A percentile compares a stretch with the other conserved stretches of the same genome.
Evolutionary conservation across 768 basidiomycete species (phyloP).

Genomic region (Boletus bicolor): DNA sequence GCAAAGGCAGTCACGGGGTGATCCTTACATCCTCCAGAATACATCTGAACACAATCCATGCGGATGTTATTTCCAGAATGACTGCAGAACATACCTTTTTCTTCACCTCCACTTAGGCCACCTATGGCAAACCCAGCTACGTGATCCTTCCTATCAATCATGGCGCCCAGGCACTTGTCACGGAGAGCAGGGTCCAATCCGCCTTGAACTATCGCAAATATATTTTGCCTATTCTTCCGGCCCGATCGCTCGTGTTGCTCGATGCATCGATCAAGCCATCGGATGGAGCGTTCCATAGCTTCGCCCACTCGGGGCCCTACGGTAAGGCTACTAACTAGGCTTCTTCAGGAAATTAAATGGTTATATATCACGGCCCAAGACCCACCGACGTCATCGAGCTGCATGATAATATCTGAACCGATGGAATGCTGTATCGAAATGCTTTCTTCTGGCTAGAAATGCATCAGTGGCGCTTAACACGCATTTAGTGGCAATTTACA

Average conservation of each 20-base stretch:
- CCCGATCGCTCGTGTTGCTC: conserved; percentile 68
- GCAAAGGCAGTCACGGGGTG: neutral
- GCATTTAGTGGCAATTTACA: conserved; percentile 38
- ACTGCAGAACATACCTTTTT: conserved; percentile 58
- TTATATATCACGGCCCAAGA: conserved; percentile 2
- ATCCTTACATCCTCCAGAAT: conserved; percentile 78
- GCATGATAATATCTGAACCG: conserved; percentile 94
- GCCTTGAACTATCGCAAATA: conserved; percentile 92
- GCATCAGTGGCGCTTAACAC: conserved; percentile 1
- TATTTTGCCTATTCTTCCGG: conserved; percentile 63
- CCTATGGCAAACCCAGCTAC: conserved; percentile 92
- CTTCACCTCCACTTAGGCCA: conserved; percentile 88
- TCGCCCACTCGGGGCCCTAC: conserved; percentile 79
- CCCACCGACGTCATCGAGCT: conserved; percentile 86
- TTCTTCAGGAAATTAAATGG: conserved; percentile 1
- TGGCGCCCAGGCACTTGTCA: conserved; percentile 74
- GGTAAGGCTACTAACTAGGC: conserved; percentile 72
- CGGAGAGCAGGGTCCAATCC: conserved; percentile 72
- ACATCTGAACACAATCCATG: conserved; percentile 46
- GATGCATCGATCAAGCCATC: conserved; percentile 91
- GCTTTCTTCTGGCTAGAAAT: conserved; percentile 78
- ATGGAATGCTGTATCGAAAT: conserved; percentile 89
- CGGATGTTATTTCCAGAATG: conserved; percentile 3
- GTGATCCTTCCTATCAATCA: conserved; percentile 70
- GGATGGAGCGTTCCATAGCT: conserved; percentile 83